These are phyloP conservation scores for Tricholoma matsutake DNA, from an alignment of 768 basidiomycete species.

Conservation along the genomic window DNA sequence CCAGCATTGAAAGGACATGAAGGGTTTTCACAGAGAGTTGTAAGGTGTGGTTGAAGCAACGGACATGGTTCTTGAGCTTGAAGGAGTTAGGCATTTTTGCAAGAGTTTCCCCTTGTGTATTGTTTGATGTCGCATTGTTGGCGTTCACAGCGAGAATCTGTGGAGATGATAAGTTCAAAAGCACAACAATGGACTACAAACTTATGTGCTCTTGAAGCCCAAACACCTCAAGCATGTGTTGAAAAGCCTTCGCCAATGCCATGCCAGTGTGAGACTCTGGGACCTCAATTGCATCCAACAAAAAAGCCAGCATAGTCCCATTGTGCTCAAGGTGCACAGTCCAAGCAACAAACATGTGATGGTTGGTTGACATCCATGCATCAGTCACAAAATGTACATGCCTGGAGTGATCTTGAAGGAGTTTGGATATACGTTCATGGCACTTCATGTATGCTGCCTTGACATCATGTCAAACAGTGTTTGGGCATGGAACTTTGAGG, in stretches of 20 bases:
- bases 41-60: not conserved
- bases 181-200: constrained; percentile 1
- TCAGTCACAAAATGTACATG: constrained; percentile 28
- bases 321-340: constrained; percentile 23
- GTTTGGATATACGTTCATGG: constrained; percentile 10
- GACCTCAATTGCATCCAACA: constrained; percentile 31
- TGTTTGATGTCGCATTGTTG: too few species aligned
- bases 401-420: constrained; percentile 15
- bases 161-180: not conserved
- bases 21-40: not conserved
- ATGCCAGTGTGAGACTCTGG: constrained; percentile 24
- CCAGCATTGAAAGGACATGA: constrained; percentile 25
- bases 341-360: constrained; percentile 25
- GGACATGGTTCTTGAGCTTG: not conserved
- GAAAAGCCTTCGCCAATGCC: constrained; percentile 18
- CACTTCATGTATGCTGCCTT: constrained; percentile 4
- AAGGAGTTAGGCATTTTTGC: not conserved
- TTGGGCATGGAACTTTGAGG: constrained; percentile 6
- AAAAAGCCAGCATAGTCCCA: too few species aligned
- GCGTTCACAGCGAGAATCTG: constrained; percentile 16
- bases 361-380: constrained; percentile 33
- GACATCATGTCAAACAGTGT: constrained; percentile 13
- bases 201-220: too few species aligned
- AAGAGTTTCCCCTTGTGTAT: not conserved
- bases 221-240: constrained; percentile 12